Evolutionary conservation across 75 land plant genomes (phyloP), one percentile per base, ranked within the genome.

Genomic region (Azolla pinnata): DNA sequence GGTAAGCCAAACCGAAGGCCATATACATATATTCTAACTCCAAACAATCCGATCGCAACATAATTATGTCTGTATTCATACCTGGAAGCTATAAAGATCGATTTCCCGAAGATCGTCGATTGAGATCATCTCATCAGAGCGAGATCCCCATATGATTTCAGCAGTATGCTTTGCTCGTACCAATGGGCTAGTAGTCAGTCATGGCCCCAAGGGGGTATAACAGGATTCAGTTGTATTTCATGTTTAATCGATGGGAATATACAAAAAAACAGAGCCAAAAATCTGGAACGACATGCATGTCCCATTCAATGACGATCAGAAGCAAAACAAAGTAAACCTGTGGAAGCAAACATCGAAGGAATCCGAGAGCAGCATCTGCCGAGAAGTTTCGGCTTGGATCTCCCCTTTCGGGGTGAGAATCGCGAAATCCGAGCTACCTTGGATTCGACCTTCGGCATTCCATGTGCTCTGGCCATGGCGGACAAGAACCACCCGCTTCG

Each of bases 391-490:
- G 9, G 97, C 97, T 76, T 91, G 90, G 20, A 71, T 57, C 60
- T 82, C 97, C 0, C 97, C 97, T 62, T 91, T 91, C 55, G 63
- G 56, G 0, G 97, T 91, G 9, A 91, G 81, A 9, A 82, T 74
- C 1, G 97, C 76, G 54, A 74, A 78, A 59, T 91, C 72, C 18
- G 97, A 91, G 77, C 97, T 91, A 10, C 97, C 97, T 57, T 91
- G 97, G 45, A 91, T 91, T 61, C 97, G 69, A 0, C 97, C 97
- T 23, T 82, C 89, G 49, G 59, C 95, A 49, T 91, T 91, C 97
- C 97, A 91, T 33, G 97, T 91, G 78, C 97, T 91, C 80, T 91
- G 90, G 28, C 97, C 97, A 59, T 91, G 97, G 51, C 97, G 67
- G 33, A 91, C 97, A 24, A 91, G 74, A 12, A 88, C 95, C 23